Base-by-base conservation (phyloP, 140 eudicot species). In the Flaveria floridana region DNA sequence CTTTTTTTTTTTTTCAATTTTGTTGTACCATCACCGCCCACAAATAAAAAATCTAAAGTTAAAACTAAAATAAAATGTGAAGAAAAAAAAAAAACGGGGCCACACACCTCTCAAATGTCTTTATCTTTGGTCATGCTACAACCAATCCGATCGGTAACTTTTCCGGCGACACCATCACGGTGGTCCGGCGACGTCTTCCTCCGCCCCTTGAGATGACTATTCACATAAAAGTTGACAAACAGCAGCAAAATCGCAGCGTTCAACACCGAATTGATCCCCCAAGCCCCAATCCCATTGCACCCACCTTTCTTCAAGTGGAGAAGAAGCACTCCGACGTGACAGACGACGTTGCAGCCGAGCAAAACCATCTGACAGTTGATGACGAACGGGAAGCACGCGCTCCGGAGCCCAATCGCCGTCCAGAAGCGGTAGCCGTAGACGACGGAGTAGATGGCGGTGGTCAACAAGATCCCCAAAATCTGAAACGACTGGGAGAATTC, bases 201-300 rank as follows among this genome's bases (percentile, higher is more conserved):
- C 57, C 69, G 59, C 3, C 20, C 75, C 21, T 15, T 46, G 5
- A 86, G 71, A 76, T 78, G 85, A 50, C 82, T 84, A 25, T 80
- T 88, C 5, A 89, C 86, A 14, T 88, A 91, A 68, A 85, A 91
- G 56, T 85, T 91, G 80, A 91, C 23, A 64, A 89, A 83, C 11
- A 91, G 79, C 3, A 89, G 3, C 67, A 89, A 53, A 82, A 91
- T 89, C 0, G 88, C 94, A 4, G 53, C 87, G 39, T 91, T 91
- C 61, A 91, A 84, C n/a, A 89, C 89, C 26, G 97, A 91, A 65
- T 91, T 91, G 42, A 91, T 72, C 28, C 85, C 81, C 97, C 96
- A 91, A 0, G 96, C 96, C 1, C 96, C 96, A 44, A 91, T 89
- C 23, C 97, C 97, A 21, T 91, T 91, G 72, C 97, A 91, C 7